phyloP scores from a whole-genome alignment of 192 early-diverging fungal genomes.

The Pilobolus umbonatus region DNA sequence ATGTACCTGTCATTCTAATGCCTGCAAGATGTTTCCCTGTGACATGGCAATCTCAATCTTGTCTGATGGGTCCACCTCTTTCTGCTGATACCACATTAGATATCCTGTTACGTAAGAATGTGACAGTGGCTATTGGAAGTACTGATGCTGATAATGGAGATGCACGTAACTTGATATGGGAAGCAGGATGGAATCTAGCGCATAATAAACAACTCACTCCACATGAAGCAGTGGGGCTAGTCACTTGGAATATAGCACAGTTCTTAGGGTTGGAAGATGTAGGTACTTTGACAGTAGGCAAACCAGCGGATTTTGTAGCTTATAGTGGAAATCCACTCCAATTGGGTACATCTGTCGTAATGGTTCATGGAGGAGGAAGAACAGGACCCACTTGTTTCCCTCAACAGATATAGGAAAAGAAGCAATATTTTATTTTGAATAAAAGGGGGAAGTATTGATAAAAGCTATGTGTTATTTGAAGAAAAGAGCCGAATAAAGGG shows the following conservation, averaged over 20 bases:
- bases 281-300: constrained; percentile 14
- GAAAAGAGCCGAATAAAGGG: too few species aligned
- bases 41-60: constrained; percentile 56
- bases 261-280: constrained; percentile 51
- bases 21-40: constrained; percentile 61
- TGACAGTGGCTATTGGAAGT: constrained; percentile 53
- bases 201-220: constrained; percentile 35
- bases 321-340: constrained; percentile 64
- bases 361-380: constrained; percentile 55
- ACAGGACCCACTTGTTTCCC: constrained; percentile 20
- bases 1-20: constrained; percentile 60
- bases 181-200: constrained; percentile 52
- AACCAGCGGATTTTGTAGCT: constrained; percentile 53
- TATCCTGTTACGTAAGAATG: constrained; percentile 48
- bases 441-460: too few species aligned
- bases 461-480: too few species aligned
- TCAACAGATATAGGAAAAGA: too few species aligned
- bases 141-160: constrained; percentile 47
- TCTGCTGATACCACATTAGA: constrained; percentile 47
- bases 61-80: constrained; percentile 49
- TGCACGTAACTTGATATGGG: constrained; percentile 70
- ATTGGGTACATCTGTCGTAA: constrained; percentile 53
- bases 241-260: constrained; percentile 72
- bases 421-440: too few species aligned
- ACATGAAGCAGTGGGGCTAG: constrained; percentile 62